These are phyloP conservation scores for Ambrosia hybrid DNA, from an alignment of 140 eudicot species.

Conservation along the genomic window DNA sequence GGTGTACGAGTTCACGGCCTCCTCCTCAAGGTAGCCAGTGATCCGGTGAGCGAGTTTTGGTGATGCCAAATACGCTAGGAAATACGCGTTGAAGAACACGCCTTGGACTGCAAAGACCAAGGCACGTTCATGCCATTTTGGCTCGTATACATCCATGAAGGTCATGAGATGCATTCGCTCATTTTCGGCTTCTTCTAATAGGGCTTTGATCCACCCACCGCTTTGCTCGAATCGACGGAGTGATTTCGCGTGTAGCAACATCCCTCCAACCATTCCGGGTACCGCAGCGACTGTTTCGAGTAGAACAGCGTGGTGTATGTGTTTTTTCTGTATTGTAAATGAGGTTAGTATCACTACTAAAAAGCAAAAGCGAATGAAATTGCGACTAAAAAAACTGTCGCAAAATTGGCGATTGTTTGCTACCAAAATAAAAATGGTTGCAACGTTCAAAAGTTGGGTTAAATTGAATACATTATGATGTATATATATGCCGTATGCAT, in stretches of 20 bases:
- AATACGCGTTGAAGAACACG: constrained; percentile 59
- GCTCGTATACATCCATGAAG: constrained; percentile 45
- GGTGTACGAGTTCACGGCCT: constrained; percentile 72
- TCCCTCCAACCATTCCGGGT: constrained; percentile 76
- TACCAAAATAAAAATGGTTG: too few relatives aligned
- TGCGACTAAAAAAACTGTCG: too few relatives aligned
- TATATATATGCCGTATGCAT: too few relatives aligned
- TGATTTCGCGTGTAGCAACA: constrained; percentile 63
- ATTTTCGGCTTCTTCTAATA: constrained; percentile 70
- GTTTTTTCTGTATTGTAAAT: constrained; percentile 41
- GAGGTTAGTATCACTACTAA: too few relatives aligned
- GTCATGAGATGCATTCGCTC: constrained; percentile 80
- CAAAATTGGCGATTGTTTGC: too few relatives aligned
- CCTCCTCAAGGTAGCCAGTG: constrained; percentile 68
- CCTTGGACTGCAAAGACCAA: constrained; percentile 64
- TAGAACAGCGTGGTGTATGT: constrained; percentile 72
- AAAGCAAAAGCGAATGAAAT: too few relatives aligned
- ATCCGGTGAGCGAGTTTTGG: constrained; percentile 71
- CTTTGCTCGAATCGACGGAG: constrained; percentile 71
- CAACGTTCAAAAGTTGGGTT: too few relatives aligned
- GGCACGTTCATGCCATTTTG: constrained; percentile 69
- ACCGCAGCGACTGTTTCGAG: constrained; percentile 76
- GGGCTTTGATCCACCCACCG: constrained; percentile 78
- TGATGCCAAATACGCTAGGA: constrained; percentile 53
- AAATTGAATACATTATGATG: too few relatives aligned